Evolutionary conservation across 257 asterid genomes (phyloP), one percentile per base, ranked within the genome.

Genomic region (Anisodus tanguticus): DNA sequence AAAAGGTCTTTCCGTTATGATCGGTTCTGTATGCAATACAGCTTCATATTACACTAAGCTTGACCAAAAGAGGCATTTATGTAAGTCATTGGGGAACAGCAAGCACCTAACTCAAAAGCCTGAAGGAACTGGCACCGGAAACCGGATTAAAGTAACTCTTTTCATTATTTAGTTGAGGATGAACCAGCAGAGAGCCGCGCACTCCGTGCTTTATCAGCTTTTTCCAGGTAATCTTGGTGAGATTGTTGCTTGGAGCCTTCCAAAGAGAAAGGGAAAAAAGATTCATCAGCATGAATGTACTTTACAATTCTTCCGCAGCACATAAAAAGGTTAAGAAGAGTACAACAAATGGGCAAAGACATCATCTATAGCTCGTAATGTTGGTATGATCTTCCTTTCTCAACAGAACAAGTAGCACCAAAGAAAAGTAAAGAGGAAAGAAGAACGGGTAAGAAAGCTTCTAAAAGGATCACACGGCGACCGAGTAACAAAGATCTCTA

Each of bases 211-310:
- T 88, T 91, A 77, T 95, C 97, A 22, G 98, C 98, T 78, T 80
- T 93, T 82, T 92, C 98, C 95, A 93, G 43, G 90, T 95, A 95
- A 89, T 95, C 97, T 88, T 92, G 98, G 87, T 95, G 98, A 81
- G 98, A 95, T 84, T 84, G 96, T 53, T 93, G 98, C 89, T 90
- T 95, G 39, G 97, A 83, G 43, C 90, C 98, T 92, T 79, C 58
- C 81, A 60, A 53, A 13, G 31, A 53, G 53, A 53, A 9, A 77
- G 3, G 31, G 4, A 49, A 31, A 51, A 26, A 76, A 31, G 31
- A 77, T 53, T 51, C 8, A 53, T 77, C 45, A 53, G 82, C 49
- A 77, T 4, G 4, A 31, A 51, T 31, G 16, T 26, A 53, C 31
- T 13, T 77, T 77, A 13, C 2, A 31, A 53, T 77, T 26, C 64